These are phyloP conservation scores for Leucosporidium creatinivorum DNA, from an alignment of 768 basidiomycete genomes.

Conservation along the genomic window DNA sequence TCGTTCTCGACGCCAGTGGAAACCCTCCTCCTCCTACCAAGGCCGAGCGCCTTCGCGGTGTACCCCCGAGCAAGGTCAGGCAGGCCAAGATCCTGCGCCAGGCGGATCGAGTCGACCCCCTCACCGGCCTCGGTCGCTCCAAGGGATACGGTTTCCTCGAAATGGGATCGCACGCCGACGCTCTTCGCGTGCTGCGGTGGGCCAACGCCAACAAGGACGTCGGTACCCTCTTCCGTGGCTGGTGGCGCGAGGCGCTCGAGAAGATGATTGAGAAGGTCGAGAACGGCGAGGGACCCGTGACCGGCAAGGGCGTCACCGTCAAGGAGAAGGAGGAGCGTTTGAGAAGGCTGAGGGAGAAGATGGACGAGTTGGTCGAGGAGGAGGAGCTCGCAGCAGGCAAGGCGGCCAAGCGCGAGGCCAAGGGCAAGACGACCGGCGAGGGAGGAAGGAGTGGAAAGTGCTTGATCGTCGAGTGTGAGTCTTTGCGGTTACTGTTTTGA, in stretches of 20 bases:
- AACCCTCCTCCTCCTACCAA: conserved; percentile 7
- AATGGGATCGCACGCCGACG: conserved; percentile 77
- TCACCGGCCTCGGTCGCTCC: conserved; percentile 77
- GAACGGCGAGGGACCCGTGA: conserved; percentile 32
- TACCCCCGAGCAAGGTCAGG: conserved; percentile 54
- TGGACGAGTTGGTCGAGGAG: conserved; percentile 30
- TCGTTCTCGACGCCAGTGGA: conserved; percentile 39
- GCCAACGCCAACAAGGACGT: conserved; percentile 79
- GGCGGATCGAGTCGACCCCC: conserved; percentile 74
- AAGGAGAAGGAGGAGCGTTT: conserved; percentile 28
- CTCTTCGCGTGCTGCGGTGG: conserved; percentile 83
- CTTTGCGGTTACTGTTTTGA: background rate
- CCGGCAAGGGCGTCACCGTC: conserved; percentile 26
- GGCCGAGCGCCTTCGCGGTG: conserved; percentile 43
- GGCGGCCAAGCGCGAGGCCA: conserved; percentile 27
- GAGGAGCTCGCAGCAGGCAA: conserved; percentile 27
- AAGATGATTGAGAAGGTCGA: conserved; percentile 41
- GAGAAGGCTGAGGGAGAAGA: conserved; percentile 23
- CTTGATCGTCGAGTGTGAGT: conserved; percentile 33
- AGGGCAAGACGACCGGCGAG: conserved; percentile 28
- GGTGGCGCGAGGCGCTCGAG: conserved; percentile 74
- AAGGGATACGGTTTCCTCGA: conserved; percentile 96
- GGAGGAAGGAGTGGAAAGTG: conserved; percentile 25
- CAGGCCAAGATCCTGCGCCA: conserved; percentile 91
- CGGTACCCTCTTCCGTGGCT: conserved; percentile 57